Percentiles rank a stretch among this genome's conserved stretches.
These are phyloP conservation scores for Alopecurus myosuroides DNA, from an alignment of 176 grass and related monocot species.

Conservation along the genomic window DNA sequence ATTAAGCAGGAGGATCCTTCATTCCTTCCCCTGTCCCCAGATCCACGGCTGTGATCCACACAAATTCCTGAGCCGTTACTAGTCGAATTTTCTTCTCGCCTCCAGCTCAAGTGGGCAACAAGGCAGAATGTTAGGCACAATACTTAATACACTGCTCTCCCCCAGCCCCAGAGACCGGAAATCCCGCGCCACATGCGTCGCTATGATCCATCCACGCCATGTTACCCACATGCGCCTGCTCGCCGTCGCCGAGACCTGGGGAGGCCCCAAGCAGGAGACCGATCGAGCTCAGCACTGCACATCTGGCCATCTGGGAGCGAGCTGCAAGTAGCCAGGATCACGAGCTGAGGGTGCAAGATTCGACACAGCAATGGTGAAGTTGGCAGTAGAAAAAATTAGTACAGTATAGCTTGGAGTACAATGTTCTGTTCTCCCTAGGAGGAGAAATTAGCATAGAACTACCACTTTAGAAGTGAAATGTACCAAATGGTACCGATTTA, in stretches of 20 bases:
- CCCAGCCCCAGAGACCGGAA: neutral
- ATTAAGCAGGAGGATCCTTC: neutral
- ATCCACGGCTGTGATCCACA: neutral
- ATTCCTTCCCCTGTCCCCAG: neutral
- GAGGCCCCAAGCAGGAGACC: conserved; percentile 16
- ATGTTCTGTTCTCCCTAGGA: too few species aligned
- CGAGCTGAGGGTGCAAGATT: too few species aligned
- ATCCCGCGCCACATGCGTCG: conserved; percentile 40
- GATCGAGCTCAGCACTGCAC: neutral
- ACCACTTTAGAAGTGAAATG: too few species aligned
- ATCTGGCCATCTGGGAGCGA: neutral
- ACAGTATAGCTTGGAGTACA: too few species aligned
- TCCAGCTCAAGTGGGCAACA: conserved; percentile 1
- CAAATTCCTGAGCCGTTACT: neutral
- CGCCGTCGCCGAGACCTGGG: conserved; percentile 24
- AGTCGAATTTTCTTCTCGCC: neutral
- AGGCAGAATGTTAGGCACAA: conserved; percentile 15
- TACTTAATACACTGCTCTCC: neutral
- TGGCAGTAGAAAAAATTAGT: neutral
- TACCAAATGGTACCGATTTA: too few species aligned
- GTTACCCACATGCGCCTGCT: conserved; percentile 43
- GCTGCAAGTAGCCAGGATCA: neutral
- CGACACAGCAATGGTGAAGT: neutral
- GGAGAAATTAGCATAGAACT: too few species aligned
- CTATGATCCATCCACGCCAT: conserved; percentile 20